These are phyloP conservation scores for Rhynchospora tenuis DNA, from an alignment of 176 grass and related monocot species.

Conservation along the genomic window DNA sequence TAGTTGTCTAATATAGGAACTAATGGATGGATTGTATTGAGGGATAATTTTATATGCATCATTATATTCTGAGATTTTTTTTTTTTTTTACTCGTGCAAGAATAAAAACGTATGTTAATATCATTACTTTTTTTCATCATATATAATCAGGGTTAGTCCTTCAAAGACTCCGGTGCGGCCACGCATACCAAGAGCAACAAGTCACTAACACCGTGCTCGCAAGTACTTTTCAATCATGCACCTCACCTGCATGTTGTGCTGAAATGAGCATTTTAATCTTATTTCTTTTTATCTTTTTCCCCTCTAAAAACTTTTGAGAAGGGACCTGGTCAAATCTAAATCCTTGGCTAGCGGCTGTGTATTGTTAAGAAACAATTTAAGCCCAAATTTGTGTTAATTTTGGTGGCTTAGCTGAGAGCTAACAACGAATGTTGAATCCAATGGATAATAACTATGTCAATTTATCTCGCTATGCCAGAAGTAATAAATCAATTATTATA, in stretches of 20 bases:
- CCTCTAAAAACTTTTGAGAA: conserved; percentile 24
- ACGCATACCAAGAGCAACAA: conserved; percentile 35
- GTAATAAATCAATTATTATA: conserved; percentile 9
- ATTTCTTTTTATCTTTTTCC: conserved; percentile 20
- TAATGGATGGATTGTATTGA: background rate
- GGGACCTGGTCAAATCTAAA: conserved; percentile 32
- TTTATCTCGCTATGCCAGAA: conserved; percentile 15
- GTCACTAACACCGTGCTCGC: conserved; percentile 35
- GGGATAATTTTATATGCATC: background rate
- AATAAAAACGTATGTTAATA: background rate
- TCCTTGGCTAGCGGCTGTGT: conserved; percentile 7
- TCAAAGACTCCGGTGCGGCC: conserved; percentile 87
- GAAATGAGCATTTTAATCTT: conserved; percentile 31
- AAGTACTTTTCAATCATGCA: conserved; percentile 24
- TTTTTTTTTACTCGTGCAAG: background rate
- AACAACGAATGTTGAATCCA: conserved; percentile 10
- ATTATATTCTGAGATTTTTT: background rate
- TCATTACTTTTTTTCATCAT: background rate
- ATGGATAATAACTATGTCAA: background rate
- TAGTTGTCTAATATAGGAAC: conserved; percentile 10
- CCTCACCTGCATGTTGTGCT: conserved; percentile 43
- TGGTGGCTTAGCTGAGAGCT: conserved; percentile 16
- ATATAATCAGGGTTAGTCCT: conserved; percentile 83
- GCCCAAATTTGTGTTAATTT: conserved; percentile 12
- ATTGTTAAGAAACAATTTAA: background rate